Conservation (phyloP, 306 rosid species). For the Pueraria montana region DNA sequence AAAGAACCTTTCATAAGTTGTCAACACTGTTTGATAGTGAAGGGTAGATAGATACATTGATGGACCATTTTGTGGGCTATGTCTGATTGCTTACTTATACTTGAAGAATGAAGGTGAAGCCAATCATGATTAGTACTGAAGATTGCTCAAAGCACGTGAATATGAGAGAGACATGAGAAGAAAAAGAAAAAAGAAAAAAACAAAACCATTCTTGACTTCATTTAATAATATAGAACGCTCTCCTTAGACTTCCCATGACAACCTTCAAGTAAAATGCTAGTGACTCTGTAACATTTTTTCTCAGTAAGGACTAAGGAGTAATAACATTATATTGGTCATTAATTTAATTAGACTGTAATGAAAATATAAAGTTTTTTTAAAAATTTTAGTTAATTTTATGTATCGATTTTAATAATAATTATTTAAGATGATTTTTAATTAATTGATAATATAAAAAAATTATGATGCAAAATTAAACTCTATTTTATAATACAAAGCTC, state of each 20-base stretch:
- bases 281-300: constrained; percentile 10
- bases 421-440: no score
- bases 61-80: constrained; percentile 43
- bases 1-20: constrained; percentile 63
- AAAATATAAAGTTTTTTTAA: no score
- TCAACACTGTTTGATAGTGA: constrained; percentile 63
- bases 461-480: neutral
- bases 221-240: neutral
- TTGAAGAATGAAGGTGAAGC: constrained; percentile 45
- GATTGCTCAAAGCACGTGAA: constrained; percentile 38
- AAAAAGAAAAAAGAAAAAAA: no score
- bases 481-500: neutral
- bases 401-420: no score
- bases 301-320: neutral
- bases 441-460: no score
- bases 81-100: constrained; percentile 47
- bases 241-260: neutral
- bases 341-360: no score
- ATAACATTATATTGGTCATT: neutral
- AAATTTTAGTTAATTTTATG: no score
- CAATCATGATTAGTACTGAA: constrained; percentile 42
- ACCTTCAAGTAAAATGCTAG: neutral
- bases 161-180: constrained; percentile 10
- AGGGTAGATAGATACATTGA: constrained; percentile 40
- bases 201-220: neutral